Conservation (phyloP, 176 grass and related monocot species). For the Ananas comosus region DNA sequence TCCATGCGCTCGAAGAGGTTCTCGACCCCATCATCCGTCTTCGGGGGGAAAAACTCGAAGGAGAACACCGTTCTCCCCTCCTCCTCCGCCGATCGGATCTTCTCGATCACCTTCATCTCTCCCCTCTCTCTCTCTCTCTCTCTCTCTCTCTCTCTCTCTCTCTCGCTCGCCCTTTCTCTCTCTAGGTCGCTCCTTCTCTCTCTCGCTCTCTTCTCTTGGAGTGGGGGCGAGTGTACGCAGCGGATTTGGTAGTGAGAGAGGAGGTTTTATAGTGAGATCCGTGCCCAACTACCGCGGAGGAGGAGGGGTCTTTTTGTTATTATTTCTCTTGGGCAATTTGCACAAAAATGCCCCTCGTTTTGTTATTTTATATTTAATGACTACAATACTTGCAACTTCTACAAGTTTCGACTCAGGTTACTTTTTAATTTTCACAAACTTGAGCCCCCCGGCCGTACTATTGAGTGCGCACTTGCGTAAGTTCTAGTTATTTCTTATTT, state of each 20-base stretch:
- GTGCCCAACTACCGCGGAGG: neutral
- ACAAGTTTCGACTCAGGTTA: too few relatives aligned
- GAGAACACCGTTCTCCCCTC: constrained; percentile 74
- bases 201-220: neutral
- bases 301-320: neutral
- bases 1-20: constrained; percentile 94
- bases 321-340: too few relatives aligned
- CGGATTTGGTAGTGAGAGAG: neutral
- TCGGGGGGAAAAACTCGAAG: constrained; percentile 89
- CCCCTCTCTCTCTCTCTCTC: neutral
- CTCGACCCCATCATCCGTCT: constrained; percentile 76
- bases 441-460: too few relatives aligned
- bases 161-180: neutral
- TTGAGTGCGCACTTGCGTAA: too few relatives aligned
- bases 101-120: constrained; percentile 91
- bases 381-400: too few relatives aligned
- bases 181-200: neutral
- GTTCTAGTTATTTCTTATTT: too few relatives aligned
- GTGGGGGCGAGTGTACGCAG: neutral
- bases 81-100: constrained; percentile 32
- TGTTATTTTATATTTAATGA: too few relatives aligned
- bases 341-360: too few relatives aligned
- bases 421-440: too few relatives aligned
- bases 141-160: neutral
- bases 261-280: neutral